A percentile compares a stretch with the other conserved stretches of the same genome.
phyloP scores from a whole-genome alignment of 1,284 basidiomycete genomes.

The Peniophora sp. region DNA sequence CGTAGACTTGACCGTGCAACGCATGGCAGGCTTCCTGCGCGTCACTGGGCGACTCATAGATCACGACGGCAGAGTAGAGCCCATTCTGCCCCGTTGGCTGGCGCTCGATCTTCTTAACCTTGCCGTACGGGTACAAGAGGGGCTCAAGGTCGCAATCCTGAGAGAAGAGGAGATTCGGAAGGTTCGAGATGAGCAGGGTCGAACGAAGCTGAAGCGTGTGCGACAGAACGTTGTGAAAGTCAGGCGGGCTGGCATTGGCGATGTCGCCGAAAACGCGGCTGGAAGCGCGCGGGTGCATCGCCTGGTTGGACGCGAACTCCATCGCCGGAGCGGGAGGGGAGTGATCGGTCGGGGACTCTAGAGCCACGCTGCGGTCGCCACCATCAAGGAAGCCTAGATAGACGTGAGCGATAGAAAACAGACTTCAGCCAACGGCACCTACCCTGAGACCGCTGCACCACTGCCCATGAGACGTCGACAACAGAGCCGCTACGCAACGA shows the following conservation, averaged over 20 bases:
- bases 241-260: neutral
- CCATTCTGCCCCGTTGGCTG: slow-evolving; percentile 25
- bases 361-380: slow-evolving; percentile 60
- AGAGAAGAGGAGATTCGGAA: slow-evolving; percentile 61
- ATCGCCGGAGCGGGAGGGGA: slow-evolving; percentile 22
- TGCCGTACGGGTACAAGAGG: slow-evolving; percentile 65
- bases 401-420: neutral
- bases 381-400: slow-evolving; percentile 66
- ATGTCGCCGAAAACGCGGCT: slow-evolving; percentile 15
- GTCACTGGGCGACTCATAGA: slow-evolving; percentile 43
- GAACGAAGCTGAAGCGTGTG: slow-evolving; percentile 21
- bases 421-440: slow-evolving; percentile 1
- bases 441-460: slow-evolving; percentile 77
- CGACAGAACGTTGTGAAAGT: slow-evolving; percentile 2
- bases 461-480: slow-evolving; percentile 75
- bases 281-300: slow-evolving; percentile 13
- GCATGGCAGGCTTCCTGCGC: slow-evolving; percentile 57
- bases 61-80: slow-evolving; percentile 43
- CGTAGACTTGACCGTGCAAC: slow-evolving; percentile 54
- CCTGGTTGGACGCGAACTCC: slow-evolving; percentile 14
- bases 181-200: slow-evolving; percentile 54
- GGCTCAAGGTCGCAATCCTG: slow-evolving; percentile 59
- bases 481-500: slow-evolving; percentile 44
- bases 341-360: slow-evolving; percentile 33
- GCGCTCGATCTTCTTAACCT: slow-evolving; percentile 49